These are phyloP conservation scores for Abelmoschus esculentus DNA, from an alignment of 345 rosid species.

Conservation along the genomic window DNA sequence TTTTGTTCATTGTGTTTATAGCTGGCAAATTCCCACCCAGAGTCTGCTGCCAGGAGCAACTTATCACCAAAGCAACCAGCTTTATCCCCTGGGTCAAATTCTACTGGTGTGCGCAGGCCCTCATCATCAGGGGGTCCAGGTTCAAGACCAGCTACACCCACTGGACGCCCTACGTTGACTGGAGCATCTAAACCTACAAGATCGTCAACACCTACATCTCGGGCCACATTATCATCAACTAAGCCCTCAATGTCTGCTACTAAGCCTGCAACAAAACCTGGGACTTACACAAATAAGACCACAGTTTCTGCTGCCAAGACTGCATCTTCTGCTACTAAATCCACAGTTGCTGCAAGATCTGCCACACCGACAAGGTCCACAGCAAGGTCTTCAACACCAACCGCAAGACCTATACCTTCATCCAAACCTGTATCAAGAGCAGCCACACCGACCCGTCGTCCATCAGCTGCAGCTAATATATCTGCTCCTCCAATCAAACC, in stretches of 20 bases:
- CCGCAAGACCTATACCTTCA: constrained; percentile 63
- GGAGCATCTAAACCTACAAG: constrained; percentile 52
- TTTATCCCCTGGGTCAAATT: constrained; percentile 67
- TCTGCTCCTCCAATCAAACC: constrained; percentile 46
- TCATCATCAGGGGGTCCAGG: constrained; percentile 96
- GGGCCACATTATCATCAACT: constrained; percentile 53
- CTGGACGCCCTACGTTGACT: constrained; percentile 58
- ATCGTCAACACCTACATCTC: constrained; percentile 84
- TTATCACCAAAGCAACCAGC: constrained; percentile 51
- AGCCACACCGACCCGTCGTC: constrained; percentile 81
- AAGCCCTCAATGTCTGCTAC: constrained; percentile 32
- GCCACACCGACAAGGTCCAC: constrained; percentile 85
- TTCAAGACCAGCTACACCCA: constrained; percentile 86
- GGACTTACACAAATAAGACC: constrained; percentile 34
- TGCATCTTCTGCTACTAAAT: constrained; percentile 31
- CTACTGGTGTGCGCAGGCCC: constrained; percentile 66
- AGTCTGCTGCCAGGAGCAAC: constrained; percentile 51
- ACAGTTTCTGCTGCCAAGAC: constrained; percentile 32
- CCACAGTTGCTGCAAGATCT: constrained; percentile 64
- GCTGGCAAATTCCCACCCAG: constrained; percentile 69
- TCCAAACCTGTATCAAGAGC: constrained; percentile 68
- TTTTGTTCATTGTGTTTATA: constrained; percentile 27
- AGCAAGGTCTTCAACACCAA: constrained; percentile 81
- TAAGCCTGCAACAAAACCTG: constrained; percentile 29
- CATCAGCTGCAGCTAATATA: constrained; percentile 40